Base-by-base conservation (phyloP, 2,329 filamentous ascomycete genomes). In the Scorias spongiosa region DNA sequence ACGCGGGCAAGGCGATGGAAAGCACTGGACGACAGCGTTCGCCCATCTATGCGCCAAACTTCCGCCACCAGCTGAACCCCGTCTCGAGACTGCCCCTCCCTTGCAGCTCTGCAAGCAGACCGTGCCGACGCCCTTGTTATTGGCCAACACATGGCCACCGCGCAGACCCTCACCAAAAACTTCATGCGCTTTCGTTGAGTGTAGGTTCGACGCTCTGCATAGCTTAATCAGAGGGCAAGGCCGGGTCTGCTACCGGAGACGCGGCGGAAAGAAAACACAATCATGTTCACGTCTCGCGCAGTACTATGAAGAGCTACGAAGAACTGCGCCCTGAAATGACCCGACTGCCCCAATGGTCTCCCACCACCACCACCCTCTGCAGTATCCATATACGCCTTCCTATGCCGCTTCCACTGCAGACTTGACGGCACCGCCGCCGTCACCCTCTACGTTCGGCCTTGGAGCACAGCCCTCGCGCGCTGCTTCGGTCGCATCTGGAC, bases 401-500 rank as follows among this genome's bases (percentile, higher is more conserved):
- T 36, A 36, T 15, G 32, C 32, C 32, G 32, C 32, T 12, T 36
- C 32, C 32, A 12, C 32, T 36, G 32, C 32, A 12, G 32, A 36
- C 32, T 9, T 36, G 12, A 12, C 32, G 9, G 15, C 15, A 36
- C 11, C 11, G 5, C 15, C 32, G 12, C 15, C 32, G 32, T 36
- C 32, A 12, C 4, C 32, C 32, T 36, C 32, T 36, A 15, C 32
- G 32, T 15, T 36, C 15, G 32, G 4, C 3, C 12, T 36, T 36
- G 32, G 32, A 36, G 15, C 32, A 12, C 32, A 36, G 5, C 32
- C 4, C 32, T 42, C 41, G 10, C 75, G 60, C 64, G 76, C 63
- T 70, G 78, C 58, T 63, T 87, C 67, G 61, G 65, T 81, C 55
- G 75, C 80, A 46, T 79, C 76, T 49, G 77, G 79, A 57, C 71